A percentile compares a stretch with the other conserved stretches of the same genome.
Conservation (phyloP, 768 basidiomycete species). For the Mycena rebaudengoi region DNA sequence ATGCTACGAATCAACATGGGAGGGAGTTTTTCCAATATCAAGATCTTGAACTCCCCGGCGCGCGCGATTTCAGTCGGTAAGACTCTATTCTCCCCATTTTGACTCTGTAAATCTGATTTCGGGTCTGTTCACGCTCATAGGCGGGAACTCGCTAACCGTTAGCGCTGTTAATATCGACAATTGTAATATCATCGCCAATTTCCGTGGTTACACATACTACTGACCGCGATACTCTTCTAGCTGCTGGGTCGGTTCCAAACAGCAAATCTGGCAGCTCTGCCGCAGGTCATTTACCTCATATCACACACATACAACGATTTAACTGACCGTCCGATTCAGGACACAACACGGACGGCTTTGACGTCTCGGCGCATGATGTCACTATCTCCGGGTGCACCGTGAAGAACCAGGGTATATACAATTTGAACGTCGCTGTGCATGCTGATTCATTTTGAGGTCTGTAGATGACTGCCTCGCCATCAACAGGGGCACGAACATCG, state of each 20-base stretch:
- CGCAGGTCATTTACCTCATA: background rate
- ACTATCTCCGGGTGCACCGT: constrained; percentile 23
- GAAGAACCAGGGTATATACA: constrained; percentile 27
- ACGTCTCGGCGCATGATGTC: constrained; percentile 27
- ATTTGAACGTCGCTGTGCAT: background rate
- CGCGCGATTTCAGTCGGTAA: constrained; percentile 22
- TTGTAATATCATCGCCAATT: background rate
- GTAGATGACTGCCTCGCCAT: constrained; percentile 33
- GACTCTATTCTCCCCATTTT: background rate
- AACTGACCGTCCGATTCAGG: too few species aligned
- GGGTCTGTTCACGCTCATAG: background rate
- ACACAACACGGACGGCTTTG: constrained; percentile 34
- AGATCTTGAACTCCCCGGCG: constrained; percentile 23
- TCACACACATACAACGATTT: too few species aligned
- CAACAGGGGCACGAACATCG: constrained; percentile 29
- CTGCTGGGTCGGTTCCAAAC: constrained; percentile 27
- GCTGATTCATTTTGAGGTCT: background rate
- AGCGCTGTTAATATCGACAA: constrained; percentile 27
- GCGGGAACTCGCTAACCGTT: constrained; percentile 26
- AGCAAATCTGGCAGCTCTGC: constrained; percentile 25
- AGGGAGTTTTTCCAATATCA: constrained; percentile 28
- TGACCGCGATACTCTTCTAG: background rate
- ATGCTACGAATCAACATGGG: constrained; percentile 33
- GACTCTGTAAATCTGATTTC: background rate
- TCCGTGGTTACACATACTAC: background rate